Evolutionary conservation across 164 flowering plant genomes (phyloP).

Genomic region (Nymphaea colorata): DNA sequence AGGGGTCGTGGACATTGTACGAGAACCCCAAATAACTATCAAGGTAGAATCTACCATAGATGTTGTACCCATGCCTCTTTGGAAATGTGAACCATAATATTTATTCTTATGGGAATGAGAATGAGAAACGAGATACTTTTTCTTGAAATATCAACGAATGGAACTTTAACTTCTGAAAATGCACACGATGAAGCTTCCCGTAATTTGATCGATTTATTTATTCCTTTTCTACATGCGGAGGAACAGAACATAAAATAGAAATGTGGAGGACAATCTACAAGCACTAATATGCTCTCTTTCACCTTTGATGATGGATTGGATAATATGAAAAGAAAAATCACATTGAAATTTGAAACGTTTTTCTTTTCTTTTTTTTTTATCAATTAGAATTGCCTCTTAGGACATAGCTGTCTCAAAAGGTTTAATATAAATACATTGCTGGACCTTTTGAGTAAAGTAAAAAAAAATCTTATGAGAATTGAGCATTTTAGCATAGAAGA

Average conservation of each 20-base stretch:
- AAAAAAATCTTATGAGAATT: neutral
- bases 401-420: slow-evolving; percentile 4
- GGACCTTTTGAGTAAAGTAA: neutral
- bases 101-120: too few species aligned
- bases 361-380: neutral
- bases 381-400: slow-evolving; percentile 1
- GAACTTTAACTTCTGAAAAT: neutral
- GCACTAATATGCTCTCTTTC: neutral
- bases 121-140: too few species aligned
- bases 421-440: neutral
- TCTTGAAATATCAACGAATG: too few species aligned
- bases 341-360: too few species aligned
- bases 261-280: neutral
- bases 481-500: neutral
- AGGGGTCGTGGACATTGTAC: too few species aligned
- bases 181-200: neutral
- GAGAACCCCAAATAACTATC: too few species aligned
- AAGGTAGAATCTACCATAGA: too few species aligned
- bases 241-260: neutral
- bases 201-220: slow-evolving; percentile 2
- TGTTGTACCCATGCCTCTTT: neutral
- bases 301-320: slow-evolving; percentile 1
- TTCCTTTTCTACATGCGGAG: slow-evolving; percentile 1
- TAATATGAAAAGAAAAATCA: neutral
- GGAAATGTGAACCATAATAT: too few species aligned